Percentiles rank a stretch among this genome's conserved stretches.
Evolutionary conservation across 768 basidiomycete species (phyloP).

Genomic region (Suillus subluteus): DNA sequence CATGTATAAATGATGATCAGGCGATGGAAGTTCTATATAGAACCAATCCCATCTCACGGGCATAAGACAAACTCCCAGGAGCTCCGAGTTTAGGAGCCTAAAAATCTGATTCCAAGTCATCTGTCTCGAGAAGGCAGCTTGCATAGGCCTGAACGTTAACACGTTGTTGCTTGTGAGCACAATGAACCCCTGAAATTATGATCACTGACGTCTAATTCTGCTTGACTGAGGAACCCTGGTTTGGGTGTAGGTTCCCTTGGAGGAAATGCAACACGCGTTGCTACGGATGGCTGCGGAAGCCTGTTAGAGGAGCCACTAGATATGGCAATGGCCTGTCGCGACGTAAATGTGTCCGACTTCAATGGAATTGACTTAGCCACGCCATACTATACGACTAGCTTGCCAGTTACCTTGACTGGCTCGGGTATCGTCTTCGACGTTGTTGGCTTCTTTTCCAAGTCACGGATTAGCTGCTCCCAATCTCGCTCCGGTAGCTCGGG

Average conservation of each 20-base stretch:
- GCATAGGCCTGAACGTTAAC: constrained; percentile 35
- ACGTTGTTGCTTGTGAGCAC: not conserved
- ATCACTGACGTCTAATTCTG: constrained; percentile 28
- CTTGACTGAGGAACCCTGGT: constrained; percentile 9
- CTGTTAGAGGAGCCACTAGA: not conserved
- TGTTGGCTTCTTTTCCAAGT: not conserved
- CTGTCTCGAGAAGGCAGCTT: constrained; percentile 39
- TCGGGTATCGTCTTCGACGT: not conserved
- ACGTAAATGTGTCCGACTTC: not conserved
- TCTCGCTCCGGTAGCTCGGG: constrained; percentile 53
- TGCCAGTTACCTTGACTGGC: constrained; percentile 1
- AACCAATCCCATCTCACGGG: not conserved
- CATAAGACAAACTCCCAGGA: constrained; percentile 1
- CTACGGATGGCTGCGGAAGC: not conserved
- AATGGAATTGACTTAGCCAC: not conserved
- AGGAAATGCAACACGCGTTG: not conserved
- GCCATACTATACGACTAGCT: not conserved
- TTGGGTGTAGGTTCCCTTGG: not conserved
- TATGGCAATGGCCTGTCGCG: not conserved
- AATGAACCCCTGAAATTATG: no score
- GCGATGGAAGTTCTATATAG: not conserved
- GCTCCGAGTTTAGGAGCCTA: constrained; percentile 9
- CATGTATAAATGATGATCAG: not conserved
- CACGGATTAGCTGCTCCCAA: constrained; percentile 46
- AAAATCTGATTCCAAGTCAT: constrained; percentile 33